phyloP scores from a whole-genome alignment of 192 early-diverging fungal genomes.

The Coemansia erecta region DNA sequence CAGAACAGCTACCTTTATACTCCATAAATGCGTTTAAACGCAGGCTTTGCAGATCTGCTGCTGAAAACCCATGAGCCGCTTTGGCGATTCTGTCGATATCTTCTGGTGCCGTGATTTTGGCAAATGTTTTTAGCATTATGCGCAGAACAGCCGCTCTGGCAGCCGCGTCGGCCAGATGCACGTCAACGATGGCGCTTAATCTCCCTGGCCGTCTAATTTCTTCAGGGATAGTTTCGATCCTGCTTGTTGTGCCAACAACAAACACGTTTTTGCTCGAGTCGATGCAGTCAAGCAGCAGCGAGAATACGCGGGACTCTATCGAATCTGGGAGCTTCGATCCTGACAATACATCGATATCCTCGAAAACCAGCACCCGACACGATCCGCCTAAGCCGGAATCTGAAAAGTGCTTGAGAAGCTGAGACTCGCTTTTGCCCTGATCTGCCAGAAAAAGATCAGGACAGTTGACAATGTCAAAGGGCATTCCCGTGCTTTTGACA shows the following conservation, averaged over 20 bases:
- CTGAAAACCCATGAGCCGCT: constrained; percentile 65
- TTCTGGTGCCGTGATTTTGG: constrained; percentile 11
- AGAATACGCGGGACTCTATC: constrained; percentile 45
- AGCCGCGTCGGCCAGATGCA: constrained; percentile 28
- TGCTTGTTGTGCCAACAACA: constrained; percentile 41
- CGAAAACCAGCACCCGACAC: constrained; percentile 29
- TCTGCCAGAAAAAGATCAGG: constrained; percentile 45
- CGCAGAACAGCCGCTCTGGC: constrained; percentile 29
- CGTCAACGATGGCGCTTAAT: constrained; percentile 24
- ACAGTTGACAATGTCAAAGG: constrained; percentile 31
- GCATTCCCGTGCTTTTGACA: constrained; percentile 18
- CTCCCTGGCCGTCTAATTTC: constrained; percentile 38
- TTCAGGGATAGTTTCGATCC: constrained; percentile 21
- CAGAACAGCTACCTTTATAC: constrained; percentile 16
- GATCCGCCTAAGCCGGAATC: background rate
- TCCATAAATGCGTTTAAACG: constrained; percentile 58
- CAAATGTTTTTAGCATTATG: constrained; percentile 43
- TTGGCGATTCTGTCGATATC: constrained; percentile 25
- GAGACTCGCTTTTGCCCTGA: constrained; percentile 42
- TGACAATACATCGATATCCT: constrained; percentile 45
- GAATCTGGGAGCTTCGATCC: constrained; percentile 28
- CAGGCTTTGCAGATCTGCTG: constrained; percentile 73
- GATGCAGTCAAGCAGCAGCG: constrained; percentile 39
- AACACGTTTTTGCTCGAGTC: constrained; percentile 21
- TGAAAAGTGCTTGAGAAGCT: constrained; percentile 26